Conservation (phyloP, 1,284 basidiomycete species). For the Coniferiporia sulphurascens region DNA sequence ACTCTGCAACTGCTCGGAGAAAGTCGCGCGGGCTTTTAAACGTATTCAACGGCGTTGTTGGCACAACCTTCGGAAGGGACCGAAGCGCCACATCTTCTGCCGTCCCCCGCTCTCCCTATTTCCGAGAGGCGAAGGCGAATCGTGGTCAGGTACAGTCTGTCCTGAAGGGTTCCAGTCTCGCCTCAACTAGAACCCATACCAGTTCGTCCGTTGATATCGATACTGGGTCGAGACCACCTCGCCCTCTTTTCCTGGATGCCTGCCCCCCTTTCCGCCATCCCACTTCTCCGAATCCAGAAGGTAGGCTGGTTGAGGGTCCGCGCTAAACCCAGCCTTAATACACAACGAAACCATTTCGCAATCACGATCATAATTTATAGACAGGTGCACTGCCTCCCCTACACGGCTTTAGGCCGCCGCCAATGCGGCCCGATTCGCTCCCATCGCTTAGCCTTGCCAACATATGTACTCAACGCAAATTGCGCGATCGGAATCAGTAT, state of each 20-base stretch:
- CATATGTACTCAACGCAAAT: background rate
- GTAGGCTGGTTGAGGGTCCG: background rate
- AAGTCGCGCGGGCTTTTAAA: background rate
- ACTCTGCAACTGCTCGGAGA: background rate
- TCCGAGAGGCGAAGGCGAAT: background rate
- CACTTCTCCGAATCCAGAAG: background rate
- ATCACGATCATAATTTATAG: background rate
- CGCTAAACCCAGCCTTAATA: background rate
- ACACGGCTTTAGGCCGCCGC: background rate
- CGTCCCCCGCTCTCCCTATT: background rate
- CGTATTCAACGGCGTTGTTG: too few relatives aligned
- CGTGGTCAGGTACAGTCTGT: background rate
- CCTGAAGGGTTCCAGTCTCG: background rate
- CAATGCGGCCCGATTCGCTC: background rate
- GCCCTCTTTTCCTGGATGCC: background rate
- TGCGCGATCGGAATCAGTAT: background rate
- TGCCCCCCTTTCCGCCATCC: background rate
- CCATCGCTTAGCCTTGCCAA: background rate
- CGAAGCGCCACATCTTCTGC: background rate
- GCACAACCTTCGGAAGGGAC: background rate
- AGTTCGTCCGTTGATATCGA: background rate
- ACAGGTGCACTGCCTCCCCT: background rate
- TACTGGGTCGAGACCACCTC: background rate
- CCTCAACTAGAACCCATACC: background rate
- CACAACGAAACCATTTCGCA: background rate